phyloP scores from a whole-genome alignment of 768 basidiomycete species.

The Leccinum sublutescens region DNA sequence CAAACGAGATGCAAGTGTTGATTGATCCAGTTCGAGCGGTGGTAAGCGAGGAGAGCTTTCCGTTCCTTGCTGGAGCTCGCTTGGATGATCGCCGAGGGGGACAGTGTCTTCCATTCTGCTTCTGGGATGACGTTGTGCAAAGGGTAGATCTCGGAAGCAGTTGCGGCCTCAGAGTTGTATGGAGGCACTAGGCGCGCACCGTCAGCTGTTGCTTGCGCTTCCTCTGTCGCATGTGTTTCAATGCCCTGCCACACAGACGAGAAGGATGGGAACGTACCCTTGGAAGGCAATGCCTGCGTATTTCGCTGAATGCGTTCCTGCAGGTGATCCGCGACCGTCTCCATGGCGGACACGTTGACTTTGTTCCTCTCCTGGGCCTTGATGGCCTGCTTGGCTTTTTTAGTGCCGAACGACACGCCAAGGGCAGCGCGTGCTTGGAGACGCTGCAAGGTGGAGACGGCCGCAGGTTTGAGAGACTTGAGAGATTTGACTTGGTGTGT shows the following conservation, averaged over 20 bases:
- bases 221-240: constrained; percentile 44
- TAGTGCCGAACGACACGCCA: constrained; percentile 92
- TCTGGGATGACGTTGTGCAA: constrained; percentile 77
- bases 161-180: constrained; percentile 61
- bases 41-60: constrained; percentile 56
- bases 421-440: constrained; percentile 70
- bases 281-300: constrained; percentile 64
- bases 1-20: constrained; percentile 50
- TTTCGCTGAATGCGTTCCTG: constrained; percentile 80
- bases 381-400: constrained; percentile 88
- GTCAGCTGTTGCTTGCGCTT: constrained; percentile 59
- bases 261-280: constrained; percentile 47
- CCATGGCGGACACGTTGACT: constrained; percentile 87
- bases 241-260: not conserved
- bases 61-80: constrained; percentile 50
- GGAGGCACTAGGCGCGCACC: constrained; percentile 72
- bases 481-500: constrained; percentile 81
- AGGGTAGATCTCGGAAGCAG: constrained; percentile 72
- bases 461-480: constrained; percentile 56
- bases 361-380: constrained; percentile 84
- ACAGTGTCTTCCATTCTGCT: constrained; percentile 74
- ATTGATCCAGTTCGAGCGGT: constrained; percentile 68
- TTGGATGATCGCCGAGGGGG: constrained; percentile 52
- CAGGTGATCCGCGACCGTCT: constrained; percentile 75
- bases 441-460: constrained; percentile 49